A percentile compares a stretch with the other conserved stretches of the same genome.
Conservation (phyloP, 352 stramenopile genomes). For the Globisporangium splendens region DNA sequence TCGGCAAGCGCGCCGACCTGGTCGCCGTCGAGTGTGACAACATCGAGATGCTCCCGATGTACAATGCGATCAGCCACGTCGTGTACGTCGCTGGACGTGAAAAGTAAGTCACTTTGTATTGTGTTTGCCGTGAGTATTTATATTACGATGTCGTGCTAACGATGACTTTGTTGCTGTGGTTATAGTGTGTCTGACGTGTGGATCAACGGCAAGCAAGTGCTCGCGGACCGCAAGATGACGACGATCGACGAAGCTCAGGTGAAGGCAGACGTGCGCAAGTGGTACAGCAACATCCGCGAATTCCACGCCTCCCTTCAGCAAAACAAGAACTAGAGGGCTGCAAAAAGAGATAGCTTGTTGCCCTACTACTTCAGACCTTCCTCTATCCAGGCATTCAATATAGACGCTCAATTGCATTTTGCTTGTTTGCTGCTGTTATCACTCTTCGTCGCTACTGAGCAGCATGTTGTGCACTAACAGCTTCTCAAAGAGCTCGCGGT, state of each 20-base stretch:
- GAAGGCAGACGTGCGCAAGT: conserved; percentile 60
- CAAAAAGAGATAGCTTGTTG: conserved; percentile 3
- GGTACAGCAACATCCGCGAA: conserved; percentile 48
- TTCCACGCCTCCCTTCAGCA: conserved; percentile 49
- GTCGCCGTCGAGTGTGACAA: too few species aligned
- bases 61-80: conserved; percentile 37
- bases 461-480: conserved; percentile 23
- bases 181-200: conserved; percentile 84
- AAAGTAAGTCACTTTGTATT: background rate
- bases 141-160: too few species aligned
- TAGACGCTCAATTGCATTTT: background rate
- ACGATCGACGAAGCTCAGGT: conserved; percentile 66
- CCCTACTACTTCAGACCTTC: background rate
- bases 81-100: conserved; percentile 82
- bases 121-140: too few species aligned
- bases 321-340: conserved; percentile 26
- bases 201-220: conserved; percentile 83
- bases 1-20: too few species aligned
- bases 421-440: background rate
- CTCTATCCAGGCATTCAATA: background rate
- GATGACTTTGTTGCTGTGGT: too few species aligned
- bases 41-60: too few species aligned
- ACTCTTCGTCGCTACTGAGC: conserved; percentile 25
- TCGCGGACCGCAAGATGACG: conserved; percentile 63
- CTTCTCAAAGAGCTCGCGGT: conserved; percentile 11